Conservation (phyloP, 257 asterid genomes). For the Echium plantagineum region DNA sequence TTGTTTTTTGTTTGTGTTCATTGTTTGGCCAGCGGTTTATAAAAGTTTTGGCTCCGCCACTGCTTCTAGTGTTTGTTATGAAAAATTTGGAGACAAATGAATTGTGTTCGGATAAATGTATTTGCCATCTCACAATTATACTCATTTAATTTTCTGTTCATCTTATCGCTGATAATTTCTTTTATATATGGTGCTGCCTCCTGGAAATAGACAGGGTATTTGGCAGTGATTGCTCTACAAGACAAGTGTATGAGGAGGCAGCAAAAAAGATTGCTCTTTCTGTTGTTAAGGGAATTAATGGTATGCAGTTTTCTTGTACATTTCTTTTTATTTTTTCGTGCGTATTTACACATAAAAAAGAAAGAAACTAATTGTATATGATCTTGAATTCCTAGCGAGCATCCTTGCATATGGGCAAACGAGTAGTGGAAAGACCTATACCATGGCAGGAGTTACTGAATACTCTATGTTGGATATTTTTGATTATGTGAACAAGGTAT, state of each 20-base stretch:
- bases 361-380: not conserved
- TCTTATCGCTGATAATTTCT: not conserved
- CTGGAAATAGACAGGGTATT: slow-evolving; percentile 62
- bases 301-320: slow-evolving; percentile 35
- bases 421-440: slow-evolving; percentile 62
- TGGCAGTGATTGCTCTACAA: slow-evolving; percentile 44
- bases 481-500: slow-evolving; percentile 32
- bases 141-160: not conserved
- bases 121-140: too few relatives aligned
- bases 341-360: not conserved
- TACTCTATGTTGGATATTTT: slow-evolving; percentile 38
- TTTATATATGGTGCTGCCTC: not conserved
- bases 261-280: slow-evolving; percentile 77
- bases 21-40: too few relatives aligned
- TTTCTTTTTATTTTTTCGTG: not conserved
- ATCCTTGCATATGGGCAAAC: slow-evolving; percentile 66
- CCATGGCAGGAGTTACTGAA: slow-evolving; percentile 49
- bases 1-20: too few relatives aligned
- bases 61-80: too few relatives aligned
- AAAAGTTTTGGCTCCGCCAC: too few relatives aligned
- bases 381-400: slow-evolving; percentile 41
- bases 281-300: slow-evolving; percentile 69
- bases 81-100: too few relatives aligned
- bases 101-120: too few relatives aligned
- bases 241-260: slow-evolving; percentile 67